Evolutionary conservation across 129 eudicot species (phyloP).

Genomic region (Helianthus annuus): HanXRQr2.0-SUNRISE NC_035445.2:91110625-91111124

Average conservation of each 20-base stretch:
- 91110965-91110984: not conserved
- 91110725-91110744: not conserved
- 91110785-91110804: not conserved
- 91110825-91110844: constrained; percentile 72
- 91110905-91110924: constrained; percentile 21
- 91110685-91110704: too few species aligned
- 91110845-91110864: constrained; percentile 75
- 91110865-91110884: constrained; percentile 53
- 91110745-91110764: not conserved
- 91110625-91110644: not conserved
- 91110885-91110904: constrained; percentile 87
- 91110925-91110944: constrained; percentile 52
- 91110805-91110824: constrained; percentile 27
- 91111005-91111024: not conserved
- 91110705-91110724: too few species aligned
- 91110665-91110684: not conserved
- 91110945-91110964: constrained; percentile 76
- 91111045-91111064: not conserved
- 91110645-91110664: not conserved
- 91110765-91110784: not conserved
- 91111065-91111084: not conserved
- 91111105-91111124: too few species aligned
- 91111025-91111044: too few species aligned
- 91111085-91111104: too few species aligned
- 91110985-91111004: too few species aligned